Evolutionary conservation across 2,329 filamentous ascomycete species (phyloP).

Genomic region (Mycocentrospora acerina): DNA sequence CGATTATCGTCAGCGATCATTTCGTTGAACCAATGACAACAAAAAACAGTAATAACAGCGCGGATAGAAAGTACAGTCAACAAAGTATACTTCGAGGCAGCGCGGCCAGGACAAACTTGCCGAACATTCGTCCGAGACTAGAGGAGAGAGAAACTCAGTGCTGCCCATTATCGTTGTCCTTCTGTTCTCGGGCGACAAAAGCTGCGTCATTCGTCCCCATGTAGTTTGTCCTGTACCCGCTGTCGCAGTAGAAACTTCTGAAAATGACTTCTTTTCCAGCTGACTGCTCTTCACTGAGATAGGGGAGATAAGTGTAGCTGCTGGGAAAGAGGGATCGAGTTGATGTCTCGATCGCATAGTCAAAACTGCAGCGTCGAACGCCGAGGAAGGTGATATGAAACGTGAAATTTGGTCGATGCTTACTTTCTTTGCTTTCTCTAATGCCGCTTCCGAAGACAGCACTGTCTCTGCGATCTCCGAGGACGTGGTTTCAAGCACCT

Average conservation of each 20-base stretch:
- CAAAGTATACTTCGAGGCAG: conserved; percentile 30
- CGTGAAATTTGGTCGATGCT: conserved; percentile 31
- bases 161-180: conserved; percentile 15
- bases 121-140: conserved; percentile 18
- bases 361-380: conserved; percentile 24
- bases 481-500: conserved; percentile 33
- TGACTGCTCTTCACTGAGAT: conserved; percentile 10
- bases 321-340: conserved; percentile 23
- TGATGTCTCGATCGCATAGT: conserved; percentile 18
- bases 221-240: conserved; percentile 24
- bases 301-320: conserved; percentile 24
- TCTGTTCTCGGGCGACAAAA: conserved; percentile 25
- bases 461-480: conserved; percentile 39
- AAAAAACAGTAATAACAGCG: conserved; percentile 9
- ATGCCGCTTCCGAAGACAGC: conserved; percentile 32
- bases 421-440: conserved; percentile 43
- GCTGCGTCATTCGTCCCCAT: conserved; percentile 25
- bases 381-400: conserved; percentile 17
- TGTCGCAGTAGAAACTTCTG: conserved; percentile 23
- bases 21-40: neutral
- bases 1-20: conserved; percentile 13
- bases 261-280: conserved; percentile 17
- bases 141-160: conserved; percentile 16
- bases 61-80: no score
- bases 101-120: conserved; percentile 36